phyloP scores from a whole-genome alignment of 495 filamentous ascomycete species.

The Annulohypoxylon stygium region DNA sequence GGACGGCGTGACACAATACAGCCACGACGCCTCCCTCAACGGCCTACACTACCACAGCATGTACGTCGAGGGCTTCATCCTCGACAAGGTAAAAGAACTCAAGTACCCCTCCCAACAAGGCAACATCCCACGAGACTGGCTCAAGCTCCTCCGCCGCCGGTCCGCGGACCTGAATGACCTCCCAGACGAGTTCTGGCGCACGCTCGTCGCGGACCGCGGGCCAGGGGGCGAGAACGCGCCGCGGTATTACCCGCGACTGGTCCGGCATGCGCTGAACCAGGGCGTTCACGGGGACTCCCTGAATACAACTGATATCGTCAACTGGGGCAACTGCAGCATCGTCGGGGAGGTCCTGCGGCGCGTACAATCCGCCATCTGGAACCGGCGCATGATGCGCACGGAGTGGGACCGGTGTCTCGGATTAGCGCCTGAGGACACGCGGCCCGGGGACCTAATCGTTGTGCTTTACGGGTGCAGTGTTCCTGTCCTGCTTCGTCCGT shows the following conservation, averaged over 20 bases:
- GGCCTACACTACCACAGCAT: slow-evolving; percentile 53
- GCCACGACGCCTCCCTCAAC: neutral
- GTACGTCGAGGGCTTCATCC: slow-evolving; percentile 53
- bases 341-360: slow-evolving; percentile 43
- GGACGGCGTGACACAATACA: slow-evolving; percentile 28
- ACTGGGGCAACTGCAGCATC: slow-evolving; percentile 32
- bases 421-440: slow-evolving; percentile 37
- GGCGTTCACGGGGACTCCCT: slow-evolving; percentile 43
- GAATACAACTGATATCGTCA: slow-evolving; percentile 28
- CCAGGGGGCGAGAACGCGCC: slow-evolving; percentile 49
- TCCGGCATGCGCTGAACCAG: slow-evolving; percentile 43
- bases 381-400: slow-evolving; percentile 44
- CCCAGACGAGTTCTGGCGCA: slow-evolving; percentile 59
- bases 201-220: slow-evolving; percentile 59
- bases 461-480: slow-evolving; percentile 60
- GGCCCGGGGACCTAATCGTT: slow-evolving; percentile 51
- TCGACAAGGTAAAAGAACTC: slow-evolving; percentile 50
- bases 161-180: slow-evolving; percentile 28
- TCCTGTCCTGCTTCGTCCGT: slow-evolving; percentile 53
- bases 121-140: slow-evolving; percentile 31
- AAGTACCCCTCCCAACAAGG: slow-evolving; percentile 40
- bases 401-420: slow-evolving; percentile 22
- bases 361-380: slow-evolving; percentile 51
- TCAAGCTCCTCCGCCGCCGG: slow-evolving; percentile 43
- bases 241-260: slow-evolving; percentile 44